Percentiles rank a stretch among this genome's conserved stretches.
Conservation (phyloP, 1,139 yeast genomes). For the Lodderomyces orthopsilosis region DNA sequence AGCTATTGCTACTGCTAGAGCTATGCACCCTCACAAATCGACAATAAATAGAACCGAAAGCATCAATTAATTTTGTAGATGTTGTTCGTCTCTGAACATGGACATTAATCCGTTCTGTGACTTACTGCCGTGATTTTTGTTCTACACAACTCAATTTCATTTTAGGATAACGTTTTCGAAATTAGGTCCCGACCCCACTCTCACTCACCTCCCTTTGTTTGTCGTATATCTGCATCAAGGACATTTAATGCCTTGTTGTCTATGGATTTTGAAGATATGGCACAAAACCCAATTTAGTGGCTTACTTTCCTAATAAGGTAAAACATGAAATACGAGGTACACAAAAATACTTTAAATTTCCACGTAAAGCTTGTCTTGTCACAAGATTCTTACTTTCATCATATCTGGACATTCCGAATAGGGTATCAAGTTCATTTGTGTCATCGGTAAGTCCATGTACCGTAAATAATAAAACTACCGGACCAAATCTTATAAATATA, state of each 20-base stretch:
- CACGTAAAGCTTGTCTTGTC: no score
- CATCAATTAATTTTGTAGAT: no score
- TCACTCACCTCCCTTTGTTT: not conserved
- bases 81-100: no score
- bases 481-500: not conserved
- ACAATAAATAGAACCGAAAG: no score
- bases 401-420: not conserved
- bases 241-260: not conserved
- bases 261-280: not conserved
- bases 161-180: not conserved
- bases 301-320: conserved; percentile 1
- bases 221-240: not conserved
- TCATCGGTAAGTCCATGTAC: not conserved
- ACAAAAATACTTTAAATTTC: no score
- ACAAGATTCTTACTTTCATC: not conserved
- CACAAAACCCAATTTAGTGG: not conserved
- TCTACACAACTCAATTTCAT: not conserved
- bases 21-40: no score
- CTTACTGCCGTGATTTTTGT: no score
- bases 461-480: not conserved
- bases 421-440: not conserved
- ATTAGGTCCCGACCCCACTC: not conserved
- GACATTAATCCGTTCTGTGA: no score
- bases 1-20: no score
- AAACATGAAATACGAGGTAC: not conserved